A percentile compares a stretch with the other conserved stretches of the same genome.
phyloP scores from a whole-genome alignment of 371 early-diverging fungal species.

The Rhizopus sp. region DNA sequence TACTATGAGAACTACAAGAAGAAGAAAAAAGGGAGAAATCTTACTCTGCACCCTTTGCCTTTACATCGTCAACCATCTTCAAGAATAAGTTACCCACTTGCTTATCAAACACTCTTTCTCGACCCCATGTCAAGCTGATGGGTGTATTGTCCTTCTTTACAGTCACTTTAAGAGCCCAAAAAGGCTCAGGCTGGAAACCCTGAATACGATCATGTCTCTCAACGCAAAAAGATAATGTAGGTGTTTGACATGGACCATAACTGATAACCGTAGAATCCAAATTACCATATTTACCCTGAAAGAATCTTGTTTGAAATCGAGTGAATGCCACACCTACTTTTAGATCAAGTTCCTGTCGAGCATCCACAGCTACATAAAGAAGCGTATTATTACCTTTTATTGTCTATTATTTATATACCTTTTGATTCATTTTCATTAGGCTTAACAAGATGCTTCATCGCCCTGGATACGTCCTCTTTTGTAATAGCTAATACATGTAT shows the following conservation, averaged over 20 bases:
- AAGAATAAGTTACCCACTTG: slow-evolving; percentile 39
- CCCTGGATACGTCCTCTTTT: slow-evolving; percentile 53
- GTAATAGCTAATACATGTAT: slow-evolving; percentile 43
- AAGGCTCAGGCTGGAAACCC: slow-evolving; percentile 64
- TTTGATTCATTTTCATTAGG: slow-evolving; percentile 63
- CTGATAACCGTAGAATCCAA: slow-evolving; percentile 58
- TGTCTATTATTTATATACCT: slow-evolving; percentile 17
- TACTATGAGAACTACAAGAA: neutral
- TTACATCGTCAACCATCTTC: slow-evolving; percentile 25
- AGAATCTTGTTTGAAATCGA: slow-evolving; percentile 54
- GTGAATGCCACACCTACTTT: slow-evolving; percentile 72
- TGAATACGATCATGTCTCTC: slow-evolving; percentile 62
- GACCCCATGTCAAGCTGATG: slow-evolving; percentile 31
- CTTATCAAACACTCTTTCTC: slow-evolving; percentile 51
- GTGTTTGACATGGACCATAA: slow-evolving; percentile 70
- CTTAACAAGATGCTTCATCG: slow-evolving; percentile 52
- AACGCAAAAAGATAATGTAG: slow-evolving; percentile 69
- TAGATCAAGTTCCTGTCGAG: slow-evolving; percentile 73
- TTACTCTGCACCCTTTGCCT: slow-evolving; percentile 38
- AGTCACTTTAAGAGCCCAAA: slow-evolving; percentile 49
- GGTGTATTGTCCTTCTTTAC: slow-evolving; percentile 29
- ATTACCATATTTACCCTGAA: slow-evolving; percentile 57
- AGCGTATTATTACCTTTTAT: neutral
- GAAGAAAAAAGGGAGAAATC: neutral
- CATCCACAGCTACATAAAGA: slow-evolving; percentile 59